Evolutionary conservation across 2,329 filamentous ascomycete genomes (phyloP), one percentile per base, ranked within the genome.

Genomic region (Microcera coccophila): DNA sequence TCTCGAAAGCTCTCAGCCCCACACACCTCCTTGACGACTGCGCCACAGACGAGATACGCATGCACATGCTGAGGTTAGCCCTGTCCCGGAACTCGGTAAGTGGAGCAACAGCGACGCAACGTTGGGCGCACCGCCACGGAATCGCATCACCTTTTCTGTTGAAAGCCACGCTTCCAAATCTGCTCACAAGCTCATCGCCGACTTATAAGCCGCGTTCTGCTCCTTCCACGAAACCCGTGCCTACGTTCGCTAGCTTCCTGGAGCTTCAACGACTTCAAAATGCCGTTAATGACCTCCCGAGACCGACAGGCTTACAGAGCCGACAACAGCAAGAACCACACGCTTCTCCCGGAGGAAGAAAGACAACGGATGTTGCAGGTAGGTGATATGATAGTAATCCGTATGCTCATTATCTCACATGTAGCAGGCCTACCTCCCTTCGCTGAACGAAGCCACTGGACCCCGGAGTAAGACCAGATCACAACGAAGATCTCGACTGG

Each of bases 401-500:
- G 7, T n/a, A 15, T 32, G 15, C 7, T 32, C 8, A 15, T 14
- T 5, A n/a, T n/a, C 29, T 32, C 9, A 32, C 12, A 14, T 32
- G 11, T 15, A 18, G 33, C 12, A 32, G 72, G 62, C 59, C 45
- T 71, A 52, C 49, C 57, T 68, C 50, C 72, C 49, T 19, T 58
- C 51, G 11, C 59, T 58, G 14, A 65, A 56, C 53, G 65, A 68
- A 39, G 42, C 47, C 36, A 61, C 60, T 39, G 59, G 57, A 38
- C 58, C 37, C 28, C 47, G 29, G 28, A 15, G 36, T 33, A 34
- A 46, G n/a, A 36, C 58, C 54, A 55, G 59, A 54, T 45, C 50
- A 44, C 49, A 49, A 41, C 52, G 51, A 40, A 47, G 65, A 24
- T 71, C 71, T 16, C 70, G 70, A 36, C 66, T 82, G 15, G 79